Percentiles rank a stretch among this genome's conserved stretches.
Evolutionary conservation across 2,329 filamentous ascomycete species (phyloP).

Genomic region (Gyromitra esculenta): DNA sequence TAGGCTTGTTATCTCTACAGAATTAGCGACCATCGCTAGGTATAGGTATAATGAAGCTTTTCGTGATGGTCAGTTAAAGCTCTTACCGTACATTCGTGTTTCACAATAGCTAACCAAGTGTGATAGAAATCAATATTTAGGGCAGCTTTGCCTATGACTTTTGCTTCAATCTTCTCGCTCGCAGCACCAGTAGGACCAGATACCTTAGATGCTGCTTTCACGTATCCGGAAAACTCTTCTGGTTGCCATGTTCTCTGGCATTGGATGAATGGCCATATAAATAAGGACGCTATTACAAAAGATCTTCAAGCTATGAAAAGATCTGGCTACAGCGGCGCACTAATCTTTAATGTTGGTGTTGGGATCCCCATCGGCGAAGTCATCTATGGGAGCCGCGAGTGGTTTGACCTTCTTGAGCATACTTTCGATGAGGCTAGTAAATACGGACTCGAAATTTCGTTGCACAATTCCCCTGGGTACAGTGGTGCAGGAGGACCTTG

Average conservation of each 20-base stretch:
- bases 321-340: slow-evolving; percentile 28
- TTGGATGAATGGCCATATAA: slow-evolving; percentile 29
- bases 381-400: slow-evolving; percentile 16
- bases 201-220: slow-evolving; percentile 17
- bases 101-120: neutral
- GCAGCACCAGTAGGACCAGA: slow-evolving; percentile 2
- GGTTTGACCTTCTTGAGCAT: slow-evolving; percentile 15
- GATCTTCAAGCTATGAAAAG: slow-evolving; percentile 28
- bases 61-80: neutral
- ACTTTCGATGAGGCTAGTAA: slow-evolving; percentile 21
- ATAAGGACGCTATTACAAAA: slow-evolving; percentile 23
- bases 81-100: no score
- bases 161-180: neutral
- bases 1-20: neutral
- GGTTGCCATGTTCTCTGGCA: slow-evolving; percentile 36
- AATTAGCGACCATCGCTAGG: neutral
- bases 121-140: slow-evolving; percentile 5
- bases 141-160: neutral
- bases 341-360: slow-evolving; percentile 31
- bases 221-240: slow-evolving; percentile 16
- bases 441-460: slow-evolving; percentile 7
- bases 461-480: slow-evolving; percentile 27
- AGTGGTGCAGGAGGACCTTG: slow-evolving; percentile 19
- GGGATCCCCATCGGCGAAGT: slow-evolving; percentile 17
- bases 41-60: slow-evolving; percentile 1